These are phyloP conservation scores for Friedmanniomyces simplex DNA, from an alignment of 495 filamentous ascomycete species.

Conservation along the genomic window DNA sequence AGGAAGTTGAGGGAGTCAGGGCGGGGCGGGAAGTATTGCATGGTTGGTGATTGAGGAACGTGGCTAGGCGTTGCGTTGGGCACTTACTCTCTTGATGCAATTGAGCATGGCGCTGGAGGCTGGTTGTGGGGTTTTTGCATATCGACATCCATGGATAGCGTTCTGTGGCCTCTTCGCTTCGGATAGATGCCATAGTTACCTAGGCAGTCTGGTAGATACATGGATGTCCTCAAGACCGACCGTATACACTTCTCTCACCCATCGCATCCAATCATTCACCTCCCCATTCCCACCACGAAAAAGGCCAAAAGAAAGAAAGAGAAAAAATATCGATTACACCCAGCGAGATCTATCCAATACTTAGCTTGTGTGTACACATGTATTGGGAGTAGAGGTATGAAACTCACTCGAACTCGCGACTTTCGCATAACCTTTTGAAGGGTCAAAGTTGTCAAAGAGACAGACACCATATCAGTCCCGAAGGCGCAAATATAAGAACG, in stretches of 20 bases:
- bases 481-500: constrained; percentile 15
- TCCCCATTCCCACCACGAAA: neutral
- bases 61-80: neutral
- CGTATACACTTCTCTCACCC: no score
- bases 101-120: constrained; percentile 16
- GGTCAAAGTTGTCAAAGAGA: no score
- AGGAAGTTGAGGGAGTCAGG: neutral
- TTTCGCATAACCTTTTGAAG: constrained; percentile 12
- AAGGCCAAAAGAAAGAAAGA: neutral
- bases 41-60: no score
- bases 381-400: neutral
- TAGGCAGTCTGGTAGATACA: no score
- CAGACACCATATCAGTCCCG: constrained; percentile 10
- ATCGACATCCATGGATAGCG: neutral
- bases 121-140: neutral
- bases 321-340: constrained; percentile 4
- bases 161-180: neutral
- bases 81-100: constrained; percentile 2
- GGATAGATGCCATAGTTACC: neutral
- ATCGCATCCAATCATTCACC: no score
- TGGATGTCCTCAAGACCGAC: no score
- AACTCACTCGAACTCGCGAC: constrained; percentile 12
- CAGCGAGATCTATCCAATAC: constrained; percentile 1
- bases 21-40: neutral
- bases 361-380: neutral